A percentile compares a stretch with the other conserved stretches of the same genome.
phyloP scores from a whole-genome alignment of 495 filamentous ascomycete species.

The Aspergillus asperescens region DNA sequence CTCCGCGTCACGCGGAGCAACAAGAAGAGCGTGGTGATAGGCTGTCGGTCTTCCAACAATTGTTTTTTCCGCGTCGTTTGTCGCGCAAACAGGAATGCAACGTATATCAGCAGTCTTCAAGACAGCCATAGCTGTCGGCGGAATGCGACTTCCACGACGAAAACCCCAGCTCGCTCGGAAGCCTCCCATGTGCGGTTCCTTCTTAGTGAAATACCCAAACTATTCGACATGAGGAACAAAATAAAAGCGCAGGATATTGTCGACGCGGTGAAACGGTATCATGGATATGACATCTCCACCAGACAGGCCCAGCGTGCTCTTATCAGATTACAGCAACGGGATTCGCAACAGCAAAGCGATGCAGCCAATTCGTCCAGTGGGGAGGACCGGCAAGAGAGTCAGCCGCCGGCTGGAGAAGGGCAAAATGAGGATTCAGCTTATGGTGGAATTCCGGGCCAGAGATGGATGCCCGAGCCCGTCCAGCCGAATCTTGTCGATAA shows the following conservation, averaged over 20 bases:
- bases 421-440: constrained; percentile 19
- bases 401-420: constrained; percentile 15
- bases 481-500: constrained; percentile 26
- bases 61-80: constrained; percentile 46
- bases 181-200: constrained; percentile 47
- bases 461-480: constrained; percentile 35
- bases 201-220: constrained; percentile 42
- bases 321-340: constrained; percentile 36
- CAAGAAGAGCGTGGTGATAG: constrained; percentile 45
- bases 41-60: constrained; percentile 39
- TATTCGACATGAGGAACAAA: constrained; percentile 40
- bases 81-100: constrained; percentile 44
- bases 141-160: constrained; percentile 29
- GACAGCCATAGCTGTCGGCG: constrained; percentile 41
- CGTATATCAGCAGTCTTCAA: constrained; percentile 44
- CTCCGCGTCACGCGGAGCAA: constrained; percentile 44
- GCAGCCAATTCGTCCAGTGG: constrained; percentile 20
- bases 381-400: constrained; percentile 19
- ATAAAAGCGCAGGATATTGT: constrained; percentile 41
- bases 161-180: constrained; percentile 41
- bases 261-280: constrained; percentile 42
- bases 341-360: constrained; percentile 23
- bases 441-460: constrained; percentile 28
- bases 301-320: constrained; percentile 44
- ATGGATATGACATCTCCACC: constrained; percentile 45